phyloP scores from a whole-genome alignment of 331 rosid genomes.

The Rosa hybrid region DNA sequence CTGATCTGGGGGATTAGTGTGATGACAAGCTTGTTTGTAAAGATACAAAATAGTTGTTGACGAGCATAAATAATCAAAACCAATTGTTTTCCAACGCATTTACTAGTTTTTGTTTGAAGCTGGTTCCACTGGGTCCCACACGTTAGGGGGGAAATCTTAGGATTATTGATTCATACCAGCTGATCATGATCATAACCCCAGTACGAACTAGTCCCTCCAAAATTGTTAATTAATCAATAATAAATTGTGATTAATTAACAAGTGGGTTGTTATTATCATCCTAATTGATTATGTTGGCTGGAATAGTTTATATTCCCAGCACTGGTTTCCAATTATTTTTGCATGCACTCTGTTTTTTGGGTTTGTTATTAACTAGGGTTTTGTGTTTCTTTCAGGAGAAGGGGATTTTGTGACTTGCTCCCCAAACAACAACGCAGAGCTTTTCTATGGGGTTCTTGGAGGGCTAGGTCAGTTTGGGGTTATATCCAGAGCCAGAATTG shows the following conservation, averaged over 20 bases:
- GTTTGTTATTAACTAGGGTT: neutral
- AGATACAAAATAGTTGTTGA: conserved; percentile 17
- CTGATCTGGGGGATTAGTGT: neutral
- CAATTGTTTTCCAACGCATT: conserved; percentile 8
- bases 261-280: neutral
- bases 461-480: conserved; percentile 92
- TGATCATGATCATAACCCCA: neutral
- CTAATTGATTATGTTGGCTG: neutral
- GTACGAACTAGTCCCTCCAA: neutral
- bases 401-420: conserved; percentile 82
- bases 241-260: neutral
- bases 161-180: conserved; percentile 38
- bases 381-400: conserved; percentile 46
- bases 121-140: conserved; percentile 37
- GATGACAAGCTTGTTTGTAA: conserved; percentile 12
- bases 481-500: conserved; percentile 79
- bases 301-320: neutral
- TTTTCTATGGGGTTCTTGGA: conserved; percentile 78
- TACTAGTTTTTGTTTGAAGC: conserved; percentile 4
- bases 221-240: neutral
- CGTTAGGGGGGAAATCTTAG: conserved; percentile 34
- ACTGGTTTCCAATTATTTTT: neutral
- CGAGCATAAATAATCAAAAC: conserved; percentile 9
- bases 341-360: neutral
- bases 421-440: conserved; percentile 48